phyloP scores from a whole-genome alignment of 148 eudicot genomes.

The Fagopyrum homotropicum region DNA sequence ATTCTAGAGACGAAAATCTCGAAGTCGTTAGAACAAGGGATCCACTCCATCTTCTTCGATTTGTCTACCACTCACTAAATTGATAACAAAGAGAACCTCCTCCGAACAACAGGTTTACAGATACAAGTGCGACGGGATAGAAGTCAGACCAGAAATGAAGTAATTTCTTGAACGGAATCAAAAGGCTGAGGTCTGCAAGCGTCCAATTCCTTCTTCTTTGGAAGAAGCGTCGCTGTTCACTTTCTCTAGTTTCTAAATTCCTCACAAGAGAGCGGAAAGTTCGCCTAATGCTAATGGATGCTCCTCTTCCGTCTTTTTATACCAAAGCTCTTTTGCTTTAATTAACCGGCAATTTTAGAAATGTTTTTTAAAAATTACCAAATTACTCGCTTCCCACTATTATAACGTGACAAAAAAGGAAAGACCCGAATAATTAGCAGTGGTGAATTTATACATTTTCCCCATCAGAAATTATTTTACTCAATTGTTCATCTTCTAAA shows the following conservation, averaged over 20 bases:
- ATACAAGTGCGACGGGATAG: not conserved
- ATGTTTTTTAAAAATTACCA: no score
- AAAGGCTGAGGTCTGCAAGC: not conserved
- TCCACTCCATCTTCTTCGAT: constrained; percentile 50
- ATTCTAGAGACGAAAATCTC: constrained; percentile 74
- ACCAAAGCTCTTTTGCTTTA: not conserved
- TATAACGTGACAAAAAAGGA: not conserved
- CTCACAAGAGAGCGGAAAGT: not conserved
- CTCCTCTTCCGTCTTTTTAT: not conserved
- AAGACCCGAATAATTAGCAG: not conserved
- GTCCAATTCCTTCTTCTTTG: not conserved
- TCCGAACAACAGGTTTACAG: not conserved
- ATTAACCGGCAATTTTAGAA: not conserved
- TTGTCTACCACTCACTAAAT: not conserved
- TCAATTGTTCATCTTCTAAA: not conserved
- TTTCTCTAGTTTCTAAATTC: constrained; percentile 4
- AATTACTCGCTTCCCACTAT: not conserved
- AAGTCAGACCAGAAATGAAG: not conserved
- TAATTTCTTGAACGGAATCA: not conserved
- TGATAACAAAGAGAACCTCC: not conserved
- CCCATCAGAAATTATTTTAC: no score
- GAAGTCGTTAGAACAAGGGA: constrained; percentile 65
- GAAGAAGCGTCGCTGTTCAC: not conserved
- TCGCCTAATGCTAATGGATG: not conserved
- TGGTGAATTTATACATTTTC: not conserved